A percentile compares a stretch with the other conserved stretches of the same genome.
These are phyloP conservation scores for Begonia masoniana DNA, from an alignment of 306 rosid species.

Conservation along the genomic window DNA sequence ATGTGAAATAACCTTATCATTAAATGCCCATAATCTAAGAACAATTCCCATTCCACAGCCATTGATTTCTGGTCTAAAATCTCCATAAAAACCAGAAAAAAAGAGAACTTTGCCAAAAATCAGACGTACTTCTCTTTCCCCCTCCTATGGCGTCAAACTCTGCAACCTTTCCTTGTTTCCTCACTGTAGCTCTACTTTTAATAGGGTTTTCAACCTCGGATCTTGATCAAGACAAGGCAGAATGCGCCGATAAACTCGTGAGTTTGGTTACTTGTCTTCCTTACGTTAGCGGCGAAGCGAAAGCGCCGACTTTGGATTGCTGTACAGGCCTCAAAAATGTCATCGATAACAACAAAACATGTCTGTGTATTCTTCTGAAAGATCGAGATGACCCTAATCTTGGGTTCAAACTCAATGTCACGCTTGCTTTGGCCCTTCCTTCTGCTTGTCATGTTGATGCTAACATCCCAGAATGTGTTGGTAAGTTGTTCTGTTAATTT, in stretches of 20 bases:
- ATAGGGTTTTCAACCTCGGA: conserved; percentile 27
- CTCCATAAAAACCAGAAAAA: too few relatives aligned
- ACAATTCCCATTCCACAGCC: too few relatives aligned
- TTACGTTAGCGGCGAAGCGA: conserved; percentile 44
- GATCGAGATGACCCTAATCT: conserved; percentile 64
- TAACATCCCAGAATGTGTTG: conserved; percentile 40
- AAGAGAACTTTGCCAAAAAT: too few relatives aligned
- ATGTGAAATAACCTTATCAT: too few relatives aligned
- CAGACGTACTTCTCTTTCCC: background rate
- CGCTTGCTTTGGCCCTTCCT: conserved; percentile 54
- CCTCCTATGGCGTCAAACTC: conserved; percentile 15
- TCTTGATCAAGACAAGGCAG: conserved; percentile 48
- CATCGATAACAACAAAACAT: conserved; percentile 37
- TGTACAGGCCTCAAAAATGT: conserved; percentile 52
- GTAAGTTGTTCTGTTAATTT: conserved; percentile 16
- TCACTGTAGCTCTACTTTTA: background rate
- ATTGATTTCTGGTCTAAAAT: too few relatives aligned
- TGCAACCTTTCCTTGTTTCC: conserved; percentile 3
- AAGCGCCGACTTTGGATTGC: conserved; percentile 52
- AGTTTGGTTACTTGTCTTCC: conserved; percentile 47
- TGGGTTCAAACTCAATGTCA: conserved; percentile 40
- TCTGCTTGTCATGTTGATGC: conserved; percentile 32
- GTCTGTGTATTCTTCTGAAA: conserved; percentile 54
- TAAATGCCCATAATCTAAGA: too few relatives aligned
- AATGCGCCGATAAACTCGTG: conserved; percentile 44